A percentile compares a stretch with the other conserved stretches of the same genome.
Conservation (phyloP, 225 moss, liverwort and hornwort genomes). For the Straminergon stramineum region DNA sequence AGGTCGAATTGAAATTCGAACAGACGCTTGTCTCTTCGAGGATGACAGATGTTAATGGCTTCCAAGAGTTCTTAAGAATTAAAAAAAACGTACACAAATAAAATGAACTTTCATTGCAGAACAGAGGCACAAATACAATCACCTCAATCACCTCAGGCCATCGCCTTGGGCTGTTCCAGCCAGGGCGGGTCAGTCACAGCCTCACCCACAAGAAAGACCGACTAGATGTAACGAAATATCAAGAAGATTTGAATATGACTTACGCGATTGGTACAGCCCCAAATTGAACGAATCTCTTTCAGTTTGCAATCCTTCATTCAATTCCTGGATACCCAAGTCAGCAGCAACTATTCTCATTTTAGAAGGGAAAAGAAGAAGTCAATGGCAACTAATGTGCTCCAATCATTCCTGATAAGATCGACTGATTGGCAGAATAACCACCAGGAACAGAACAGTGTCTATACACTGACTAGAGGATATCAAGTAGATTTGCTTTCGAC, state of each 20-base stretch:
- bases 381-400: not conserved
- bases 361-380: not conserved
- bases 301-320: conserved; percentile 31
- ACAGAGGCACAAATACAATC: not conserved
- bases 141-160: not conserved
- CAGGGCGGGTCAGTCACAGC: no score
- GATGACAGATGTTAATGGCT: not conserved
- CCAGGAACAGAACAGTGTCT: not conserved
- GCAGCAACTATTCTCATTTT: not conserved
- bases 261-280: conserved; percentile 55
- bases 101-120: not conserved
- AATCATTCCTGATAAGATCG: not conserved
- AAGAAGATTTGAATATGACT: not conserved
- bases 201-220: not conserved
- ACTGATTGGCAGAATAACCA: not conserved
- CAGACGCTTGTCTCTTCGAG: not conserved
- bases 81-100: not conserved
- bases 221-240: not conserved
- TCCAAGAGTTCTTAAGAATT: not conserved
- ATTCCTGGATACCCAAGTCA: conserved; percentile 21
- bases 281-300: conserved; percentile 63
- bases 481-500: not conserved
- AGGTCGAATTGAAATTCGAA: not conserved
- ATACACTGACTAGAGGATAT: not conserved
- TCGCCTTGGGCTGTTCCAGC: not conserved